These are phyloP conservation scores for Mercurialis annua DNA, from an alignment of 345 rosid species.

Conservation along the genomic window DNA sequence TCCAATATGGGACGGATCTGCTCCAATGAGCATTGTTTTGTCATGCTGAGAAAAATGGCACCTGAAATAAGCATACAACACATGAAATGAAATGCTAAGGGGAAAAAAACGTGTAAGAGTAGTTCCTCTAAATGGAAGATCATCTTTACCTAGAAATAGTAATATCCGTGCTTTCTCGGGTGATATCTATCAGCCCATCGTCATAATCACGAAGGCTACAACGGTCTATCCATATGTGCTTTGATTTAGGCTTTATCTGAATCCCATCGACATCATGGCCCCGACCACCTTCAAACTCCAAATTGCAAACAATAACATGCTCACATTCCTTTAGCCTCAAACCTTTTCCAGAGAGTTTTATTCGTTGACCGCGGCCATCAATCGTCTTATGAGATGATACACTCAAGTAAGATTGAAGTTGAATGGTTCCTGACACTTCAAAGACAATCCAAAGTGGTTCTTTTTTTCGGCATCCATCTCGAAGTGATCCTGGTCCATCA, in stretches of 20 bases:
- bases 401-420: slow-evolving; percentile 53
- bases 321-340: slow-evolving; percentile 80
- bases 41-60: slow-evolving; percentile 80
- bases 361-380: slow-evolving; percentile 87
- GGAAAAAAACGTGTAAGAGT: neutral
- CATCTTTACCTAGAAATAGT: slow-evolving; percentile 71
- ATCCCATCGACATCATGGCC: slow-evolving; percentile 88
- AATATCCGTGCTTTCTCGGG: slow-evolving; percentile 86
- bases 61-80: slow-evolving; percentile 39
- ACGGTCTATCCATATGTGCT: slow-evolving; percentile 86
- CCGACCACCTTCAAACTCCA: slow-evolving; percentile 82
- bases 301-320: slow-evolving; percentile 79
- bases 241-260: slow-evolving; percentile 91
- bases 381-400: slow-evolving; percentile 88
- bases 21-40: slow-evolving; percentile 88
- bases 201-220: slow-evolving; percentile 82
- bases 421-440: slow-evolving; percentile 71
- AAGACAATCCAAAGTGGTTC: slow-evolving; percentile 95
- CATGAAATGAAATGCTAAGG: slow-evolving; percentile 1
- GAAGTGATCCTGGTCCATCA: slow-evolving; percentile 85
- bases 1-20: slow-evolving; percentile 63
- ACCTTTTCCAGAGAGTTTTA: slow-evolving; percentile 88
- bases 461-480: slow-evolving; percentile 67
- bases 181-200: slow-evolving; percentile 94
- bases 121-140: neutral